Evolutionary conservation across 2,329 filamentous ascomycete species (phyloP).

Genomic region (Grosmannia huntii): DNA sequence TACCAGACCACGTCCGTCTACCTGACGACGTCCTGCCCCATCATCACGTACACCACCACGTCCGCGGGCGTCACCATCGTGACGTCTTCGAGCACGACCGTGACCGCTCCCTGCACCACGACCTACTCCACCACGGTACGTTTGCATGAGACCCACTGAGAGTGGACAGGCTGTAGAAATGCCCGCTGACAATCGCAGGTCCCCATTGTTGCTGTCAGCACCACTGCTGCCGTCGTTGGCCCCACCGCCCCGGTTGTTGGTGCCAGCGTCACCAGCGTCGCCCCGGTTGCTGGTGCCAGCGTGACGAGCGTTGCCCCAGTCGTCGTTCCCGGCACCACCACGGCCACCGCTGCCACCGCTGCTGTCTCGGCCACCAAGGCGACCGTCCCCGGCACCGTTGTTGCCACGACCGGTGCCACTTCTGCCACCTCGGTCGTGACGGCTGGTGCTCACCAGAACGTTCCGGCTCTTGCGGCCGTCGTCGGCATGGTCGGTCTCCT

Average conservation of each 20-base stretch:
- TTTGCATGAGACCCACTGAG: neutral
- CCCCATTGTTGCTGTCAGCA: neutral
- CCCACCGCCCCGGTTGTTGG: too few relatives aligned
- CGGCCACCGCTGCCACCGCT: conserved; percentile 3
- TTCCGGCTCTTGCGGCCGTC: conserved; percentile 22
- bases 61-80: conserved; percentile 26
- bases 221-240: neutral
- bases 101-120: conserved; percentile 25
- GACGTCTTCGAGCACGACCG: conserved; percentile 28
- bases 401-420: neutral
- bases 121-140: conserved; percentile 10
- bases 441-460: conserved; percentile 19
- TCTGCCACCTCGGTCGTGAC: conserved; percentile 16
- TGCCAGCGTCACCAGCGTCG: too few relatives aligned
- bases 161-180: too few relatives aligned
- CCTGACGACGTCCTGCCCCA: conserved; percentile 9
- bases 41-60: conserved; percentile 29
- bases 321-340: neutral
- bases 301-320: too few relatives aligned
- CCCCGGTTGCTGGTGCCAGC: too few relatives aligned
- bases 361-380: conserved; percentile 11
- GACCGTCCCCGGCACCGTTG: conserved; percentile 13
- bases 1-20: conserved; percentile 13
- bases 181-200: neutral
- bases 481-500: conserved; percentile 25